Base-by-base conservation (phyloP, 2,329 filamentous ascomycete genomes). In the Paraphoma sp. region DNA sequence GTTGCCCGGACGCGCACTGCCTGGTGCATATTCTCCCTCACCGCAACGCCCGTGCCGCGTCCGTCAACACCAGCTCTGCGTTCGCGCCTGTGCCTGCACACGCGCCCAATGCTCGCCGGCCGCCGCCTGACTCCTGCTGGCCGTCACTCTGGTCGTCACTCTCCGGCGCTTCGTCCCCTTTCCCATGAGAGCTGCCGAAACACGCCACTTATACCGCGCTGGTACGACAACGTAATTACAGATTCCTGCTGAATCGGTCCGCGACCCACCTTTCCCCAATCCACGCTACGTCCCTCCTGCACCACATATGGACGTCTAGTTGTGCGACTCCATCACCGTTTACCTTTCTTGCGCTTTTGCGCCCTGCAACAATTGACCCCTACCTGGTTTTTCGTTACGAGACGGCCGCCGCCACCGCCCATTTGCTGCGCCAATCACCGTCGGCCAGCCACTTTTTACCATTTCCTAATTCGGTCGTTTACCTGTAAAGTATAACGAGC, bases 331-430 rank as follows among this genome's bases (percentile, higher is more conserved):
- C 57, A 58, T 53, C 60, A 67, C 53, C 56, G 56, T 64, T 70
- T 76, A 70, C 65, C 67, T 66, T 76, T 76, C 75, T 76, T 71
- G 71, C 72, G 74, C 71, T 64, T 56, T 50, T 63, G 71, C 71
- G 74, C 75, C 68, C 68, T 74, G 74, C 74, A 77, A 76, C 73
- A 77, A 69, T 77, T 77, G 60, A 60, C 49, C 62, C 67, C 59
- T 62, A 67, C 62, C 65, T 61, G 67, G 59, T 69, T 10, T 72
- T 74, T 68, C 63, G 61, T 62, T 62, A 62, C 65, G 45, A 62
- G 61, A 59, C 56, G 57, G 45, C 64, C 54, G 4, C 61, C 64
- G 65, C 68, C 66, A 65, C 67, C 53, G 23, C 41, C 9, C 53
- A 54, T 53, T 45, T 59, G 47, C 57, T 49, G 60, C 64, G 53